Base-by-base conservation (phyloP, 2,329 filamentous ascomycete species). In the Shiraia bambusicola region DNA sequence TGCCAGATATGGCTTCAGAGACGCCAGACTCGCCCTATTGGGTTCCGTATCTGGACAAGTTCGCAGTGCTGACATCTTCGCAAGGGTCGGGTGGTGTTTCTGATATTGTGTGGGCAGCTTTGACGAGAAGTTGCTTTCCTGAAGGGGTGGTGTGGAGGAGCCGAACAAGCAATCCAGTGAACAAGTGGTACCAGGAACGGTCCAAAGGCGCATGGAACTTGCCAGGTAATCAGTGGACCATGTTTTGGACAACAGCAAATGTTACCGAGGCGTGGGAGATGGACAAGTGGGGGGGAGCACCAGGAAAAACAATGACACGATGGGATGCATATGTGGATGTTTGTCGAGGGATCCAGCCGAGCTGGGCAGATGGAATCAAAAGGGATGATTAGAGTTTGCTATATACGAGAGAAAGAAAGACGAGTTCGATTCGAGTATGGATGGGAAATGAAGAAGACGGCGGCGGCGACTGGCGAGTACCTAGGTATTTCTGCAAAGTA, bases 181-280 rank as follows among this genome's bases (percentile, higher is more conserved):
- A 98, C 65, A 96, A 96, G 66, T 98, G 93, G 93, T 98, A 98
- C 67, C 96, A 97, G 70, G 93, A 98, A 70, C 79, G 93, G 34
- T 88, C 88, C 2, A 74, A 80, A 34, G 93, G 93, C 0, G 91
- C 84, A 2, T 87, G 84, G 78, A 93, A 94, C 71, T 72, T 98
- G 27, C 76, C 79, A 1, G 82, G 80, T n/a, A 87, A 81, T 32
- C 85, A 91, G 55, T 98, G 93, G 93, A 89, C 90, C 3, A 96
- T 97, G 90, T 98, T 98, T 63, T 98, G 93, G 91, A 98, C 93
- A 2, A 93, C 87, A 1, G 76, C 80, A 1, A 82, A 84, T 13
- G 59, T 70, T 6, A 67, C 64, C 22, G 71, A 69, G 47, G 55
- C 78, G 0, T 82, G 83, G 33, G 75, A 84, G 37, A 72, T 81